These are phyloP conservation scores for Fusarium virguliforme DNA, from an alignment of 2,329 filamentous ascomycete species.

Conservation along the genomic window DNA sequence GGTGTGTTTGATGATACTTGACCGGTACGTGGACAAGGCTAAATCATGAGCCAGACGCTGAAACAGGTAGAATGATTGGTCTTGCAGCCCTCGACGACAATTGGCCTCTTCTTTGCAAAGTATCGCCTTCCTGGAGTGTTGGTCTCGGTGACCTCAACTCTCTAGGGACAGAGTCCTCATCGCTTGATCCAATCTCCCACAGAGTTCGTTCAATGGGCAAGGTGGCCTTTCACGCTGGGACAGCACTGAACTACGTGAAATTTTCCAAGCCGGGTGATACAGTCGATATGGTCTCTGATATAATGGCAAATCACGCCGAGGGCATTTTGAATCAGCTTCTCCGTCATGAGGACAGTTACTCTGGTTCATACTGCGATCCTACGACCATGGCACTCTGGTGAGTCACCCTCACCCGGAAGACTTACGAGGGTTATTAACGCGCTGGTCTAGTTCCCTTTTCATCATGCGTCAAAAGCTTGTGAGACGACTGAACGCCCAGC, in stretches of 20 bases:
- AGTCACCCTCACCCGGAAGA: neutral
- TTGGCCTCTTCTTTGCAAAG: neutral
- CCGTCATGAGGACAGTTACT: neutral
- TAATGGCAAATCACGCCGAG: neutral
- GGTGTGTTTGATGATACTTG: slow-evolving; percentile 7
- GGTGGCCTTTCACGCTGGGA: neutral
- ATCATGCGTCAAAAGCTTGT: neutral
- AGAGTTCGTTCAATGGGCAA: neutral
- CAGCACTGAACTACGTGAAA: neutral
- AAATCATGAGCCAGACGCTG: neutral
- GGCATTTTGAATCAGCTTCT: neutral
- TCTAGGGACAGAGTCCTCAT: neutral
- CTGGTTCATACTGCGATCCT: slow-evolving; percentile 3
- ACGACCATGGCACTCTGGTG: slow-evolving; percentile 5
- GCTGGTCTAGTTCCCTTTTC: neutral
- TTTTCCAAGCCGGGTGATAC: neutral
- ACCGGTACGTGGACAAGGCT: neutral
- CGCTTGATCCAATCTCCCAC: neutral
- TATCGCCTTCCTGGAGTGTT: neutral
- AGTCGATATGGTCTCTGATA: neutral
- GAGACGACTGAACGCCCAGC: neutral
- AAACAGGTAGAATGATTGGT: neutral
- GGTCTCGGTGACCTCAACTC: neutral
- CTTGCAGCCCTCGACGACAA: neutral
- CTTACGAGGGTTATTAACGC: neutral